Percentiles rank a stretch among this genome's conserved stretches.
These are phyloP conservation scores for Epichloe amarillans DNA, from an alignment of 2,329 filamentous ascomycete species.

Conservation along the genomic window DNA sequence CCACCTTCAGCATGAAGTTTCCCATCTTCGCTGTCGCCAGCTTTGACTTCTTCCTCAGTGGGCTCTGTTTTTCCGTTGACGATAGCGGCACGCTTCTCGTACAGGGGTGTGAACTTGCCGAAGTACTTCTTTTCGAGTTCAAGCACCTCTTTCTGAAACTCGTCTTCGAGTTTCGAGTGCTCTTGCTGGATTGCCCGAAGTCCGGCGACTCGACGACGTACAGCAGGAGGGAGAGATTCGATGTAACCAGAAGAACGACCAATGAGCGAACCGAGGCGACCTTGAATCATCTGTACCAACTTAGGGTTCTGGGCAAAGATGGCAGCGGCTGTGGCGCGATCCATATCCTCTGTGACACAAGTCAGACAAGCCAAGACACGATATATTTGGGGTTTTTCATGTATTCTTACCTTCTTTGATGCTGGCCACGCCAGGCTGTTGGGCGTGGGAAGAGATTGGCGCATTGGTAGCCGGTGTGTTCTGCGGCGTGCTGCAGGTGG, in stretches of 20 bases:
- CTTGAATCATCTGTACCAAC: slow-evolving; percentile 94
- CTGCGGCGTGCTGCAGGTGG: slow-evolving; percentile 70
- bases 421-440: slow-evolving; percentile 84
- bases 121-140: slow-evolving; percentile 99
- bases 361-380: background rate
- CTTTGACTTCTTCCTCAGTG: slow-evolving; percentile 72
- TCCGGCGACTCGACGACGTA: slow-evolving; percentile 86
- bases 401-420: slow-evolving; percentile 82
- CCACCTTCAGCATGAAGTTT: slow-evolving; percentile 56
- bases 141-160: slow-evolving; percentile 97
- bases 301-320: slow-evolving; percentile 93
- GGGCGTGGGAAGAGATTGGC: slow-evolving; percentile 92
- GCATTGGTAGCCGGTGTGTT: slow-evolving; percentile 94
- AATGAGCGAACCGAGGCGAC: slow-evolving; percentile 83
- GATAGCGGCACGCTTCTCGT: slow-evolving; percentile 86
- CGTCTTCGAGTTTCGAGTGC: slow-evolving; percentile 92
- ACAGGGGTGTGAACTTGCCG: slow-evolving; percentile 93
- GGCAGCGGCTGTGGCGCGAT: slow-evolving; percentile 73
- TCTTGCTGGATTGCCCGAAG: slow-evolving; percentile 98
- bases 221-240: slow-evolving; percentile 79
- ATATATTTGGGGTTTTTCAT: background rate
- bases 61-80: slow-evolving; percentile 81
- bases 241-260: slow-evolving; percentile 95
- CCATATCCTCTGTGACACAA: slow-evolving; percentile 61
- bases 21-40: slow-evolving; percentile 66